Percentiles rank a stretch among this genome's conserved stretches.
Evolutionary conservation across 2,329 filamentous ascomycete genomes (phyloP).

Genomic region (Chaetomiaceae sp.): DNA sequence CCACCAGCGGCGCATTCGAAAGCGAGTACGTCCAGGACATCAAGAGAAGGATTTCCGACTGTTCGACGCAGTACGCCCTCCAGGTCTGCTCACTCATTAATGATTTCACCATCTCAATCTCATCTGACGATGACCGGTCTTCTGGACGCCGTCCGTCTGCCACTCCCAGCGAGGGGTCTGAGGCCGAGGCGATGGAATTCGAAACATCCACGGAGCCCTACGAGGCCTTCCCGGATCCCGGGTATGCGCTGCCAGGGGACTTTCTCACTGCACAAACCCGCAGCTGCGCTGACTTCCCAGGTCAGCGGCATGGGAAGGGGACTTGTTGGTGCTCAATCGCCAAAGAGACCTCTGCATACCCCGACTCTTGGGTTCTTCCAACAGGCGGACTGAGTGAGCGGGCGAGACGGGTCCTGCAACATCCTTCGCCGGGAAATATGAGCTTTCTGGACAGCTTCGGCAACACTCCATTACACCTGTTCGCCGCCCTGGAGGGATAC

Average conservation of each 20-base stretch:
- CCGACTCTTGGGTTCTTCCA: slow-evolving; percentile 28
- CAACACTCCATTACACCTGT: slow-evolving; percentile 45
- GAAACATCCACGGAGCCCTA: slow-evolving; percentile 7
- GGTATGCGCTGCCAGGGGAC: slow-evolving; percentile 44
- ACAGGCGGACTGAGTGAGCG: slow-evolving; percentile 29
- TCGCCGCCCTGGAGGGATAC: slow-evolving; percentile 36
- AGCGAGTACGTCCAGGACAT: slow-evolving; percentile 25
- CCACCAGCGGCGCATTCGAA: neutral
- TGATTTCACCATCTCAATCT: slow-evolving; percentile 25
- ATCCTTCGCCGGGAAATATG: slow-evolving; percentile 22
- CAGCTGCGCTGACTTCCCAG: slow-evolving; percentile 26
- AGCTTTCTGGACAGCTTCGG: slow-evolving; percentile 39
- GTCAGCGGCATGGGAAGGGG: slow-evolving; percentile 25
- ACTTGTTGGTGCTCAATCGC: slow-evolving; percentile 33
- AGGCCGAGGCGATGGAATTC: neutral
- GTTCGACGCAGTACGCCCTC: slow-evolving; percentile 28
- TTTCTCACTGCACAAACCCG: slow-evolving; percentile 36
- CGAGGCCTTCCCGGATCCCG: slow-evolving; percentile 24
- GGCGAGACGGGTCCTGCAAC: slow-evolving; percentile 22
- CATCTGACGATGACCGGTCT: slow-evolving; percentile 12
- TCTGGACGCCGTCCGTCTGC: slow-evolving; percentile 11
- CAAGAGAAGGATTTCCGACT: slow-evolving; percentile 33
- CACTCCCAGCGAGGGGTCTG: slow-evolving; percentile 7
- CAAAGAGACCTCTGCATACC: slow-evolving; percentile 21
- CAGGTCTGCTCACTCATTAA: slow-evolving; percentile 26